Evolutionary conservation across 164 flowering plant species (phyloP), one percentile per base, ranked within the genome.

Genomic region (Umbilicus rupestris): DNA sequence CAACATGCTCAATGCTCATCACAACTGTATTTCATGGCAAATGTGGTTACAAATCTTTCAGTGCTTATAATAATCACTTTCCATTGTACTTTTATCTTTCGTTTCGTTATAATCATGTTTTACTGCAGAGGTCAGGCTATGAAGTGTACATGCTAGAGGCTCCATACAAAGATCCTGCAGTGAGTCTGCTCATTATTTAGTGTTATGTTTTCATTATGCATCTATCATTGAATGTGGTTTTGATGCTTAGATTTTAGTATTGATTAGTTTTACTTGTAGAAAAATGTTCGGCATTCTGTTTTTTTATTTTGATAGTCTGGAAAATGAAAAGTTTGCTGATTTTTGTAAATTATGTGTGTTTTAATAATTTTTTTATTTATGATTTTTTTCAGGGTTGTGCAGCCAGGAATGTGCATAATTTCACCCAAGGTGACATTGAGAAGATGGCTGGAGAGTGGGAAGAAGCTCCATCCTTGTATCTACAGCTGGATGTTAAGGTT

Each of bases 71-170:
- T 11, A 55, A 14, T 55, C 29, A 7, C 24, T 52, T 52, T 1
- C 28, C 29, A 52, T 24, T 22, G 0, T 55, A 28, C 60, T 55
- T 2, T 28, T 28, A 55, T 55, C 12, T 55, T 12, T 26, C 28
- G 33, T 26, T 3, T 26, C 59, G 28, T 28, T 12, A 55, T 14
- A 55, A 55, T 55, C 15, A 55, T 73, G 16, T 72, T 75, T 76
- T 49, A 30, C 75, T 49, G 65, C 94, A 93, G 97, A 81, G 89
- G 72, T 85, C 87, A 45, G 97, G 99, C 5, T 94, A 87, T 75
- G 99, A 94, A 80, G 99, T 85, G 52, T 94, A 91, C 78, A 58
- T 94, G 68, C 73, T 89, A 59, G 97, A 94, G 82, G 96, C 99
- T 41, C 57, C 88, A 12, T 94, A 94, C 78, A 94, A 84, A 81